Conservation (phyloP, 495 filamentous ascomycete species). For the Daldinia loculata region DNA sequence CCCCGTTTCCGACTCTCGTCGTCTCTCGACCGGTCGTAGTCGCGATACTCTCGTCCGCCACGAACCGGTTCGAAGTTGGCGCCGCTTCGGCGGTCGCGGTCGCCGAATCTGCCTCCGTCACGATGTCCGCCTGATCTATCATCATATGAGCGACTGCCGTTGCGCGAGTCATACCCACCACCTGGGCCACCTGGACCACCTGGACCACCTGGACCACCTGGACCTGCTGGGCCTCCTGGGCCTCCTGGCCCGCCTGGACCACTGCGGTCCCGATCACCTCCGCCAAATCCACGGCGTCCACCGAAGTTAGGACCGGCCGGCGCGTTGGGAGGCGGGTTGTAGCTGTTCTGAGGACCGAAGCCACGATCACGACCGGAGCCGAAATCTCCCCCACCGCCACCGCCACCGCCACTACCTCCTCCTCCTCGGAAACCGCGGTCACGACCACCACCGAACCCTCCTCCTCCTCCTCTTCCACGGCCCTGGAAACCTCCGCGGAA, state of each 20-base stretch:
- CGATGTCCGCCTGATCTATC: conserved; percentile 63
- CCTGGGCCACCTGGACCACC: conserved; percentile 49
- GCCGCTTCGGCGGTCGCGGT: conserved; percentile 66
- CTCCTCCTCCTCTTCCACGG: conserved; percentile 63
- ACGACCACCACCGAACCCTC: conserved; percentile 63
- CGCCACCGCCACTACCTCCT: conserved; percentile 53
- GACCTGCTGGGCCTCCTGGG: conserved; percentile 38
- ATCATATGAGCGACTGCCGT: conserved; percentile 68
- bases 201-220: conserved; percentile 56
- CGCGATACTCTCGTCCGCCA: conserved; percentile 58
- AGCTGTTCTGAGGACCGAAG: conserved; percentile 59
- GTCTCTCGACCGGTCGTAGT: conserved; percentile 54
- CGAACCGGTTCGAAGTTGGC: conserved; percentile 76
- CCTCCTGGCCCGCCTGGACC: conserved; percentile 53
- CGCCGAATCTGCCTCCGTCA: conserved; percentile 63
- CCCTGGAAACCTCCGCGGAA: conserved; percentile 63
- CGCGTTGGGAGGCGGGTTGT: conserved; percentile 74
- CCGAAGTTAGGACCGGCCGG: conserved; percentile 80
- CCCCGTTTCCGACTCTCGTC: conserved; percentile 69
- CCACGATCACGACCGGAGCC: conserved; percentile 69
- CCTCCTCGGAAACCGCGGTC: conserved; percentile 61
- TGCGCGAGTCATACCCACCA: conserved; percentile 68
- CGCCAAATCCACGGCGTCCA: conserved; percentile 64
- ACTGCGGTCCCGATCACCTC: conserved; percentile 53
- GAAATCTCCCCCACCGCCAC: conserved; percentile 63